phyloP scores from a whole-genome alignment of 805 yeast genomes.

The Teunomyces cretensis region DNA sequence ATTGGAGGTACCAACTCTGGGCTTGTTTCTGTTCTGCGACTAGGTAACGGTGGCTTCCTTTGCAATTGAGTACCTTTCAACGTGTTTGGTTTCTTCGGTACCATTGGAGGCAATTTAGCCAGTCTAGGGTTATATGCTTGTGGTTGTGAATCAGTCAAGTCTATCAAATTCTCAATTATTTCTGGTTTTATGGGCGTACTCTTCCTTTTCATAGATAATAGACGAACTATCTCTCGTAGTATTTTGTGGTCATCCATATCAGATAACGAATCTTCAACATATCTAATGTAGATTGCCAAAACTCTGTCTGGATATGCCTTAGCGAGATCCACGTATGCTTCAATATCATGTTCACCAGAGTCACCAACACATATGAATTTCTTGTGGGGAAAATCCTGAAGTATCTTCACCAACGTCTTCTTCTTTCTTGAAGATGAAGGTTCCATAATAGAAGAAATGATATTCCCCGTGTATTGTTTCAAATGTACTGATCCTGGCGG shows the following conservation, averaged over 20 bases:
- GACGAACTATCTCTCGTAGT: conserved; percentile 28
- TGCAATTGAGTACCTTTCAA: conserved; percentile 33
- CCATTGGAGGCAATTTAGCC: conserved; percentile 26
- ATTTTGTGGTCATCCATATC: conserved; percentile 43
- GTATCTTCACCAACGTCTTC: conserved; percentile 57
- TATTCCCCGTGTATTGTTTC: conserved; percentile 82
- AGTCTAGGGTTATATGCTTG: neutral
- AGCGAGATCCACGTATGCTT: conserved; percentile 80
- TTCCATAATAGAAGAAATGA: conserved; percentile 78
- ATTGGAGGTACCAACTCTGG: conserved; percentile 11
- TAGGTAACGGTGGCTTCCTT: conserved; percentile 36
- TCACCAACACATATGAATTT: conserved; percentile 89
- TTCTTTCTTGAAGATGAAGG: conserved; percentile 83
- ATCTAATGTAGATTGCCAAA: conserved; percentile 75
- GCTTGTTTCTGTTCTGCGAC: conserved; percentile 3
- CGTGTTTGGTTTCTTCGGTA: conserved; percentile 48
- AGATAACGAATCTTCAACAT: conserved; percentile 69
- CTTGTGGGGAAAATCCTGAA: conserved; percentile 73
- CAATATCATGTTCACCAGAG: conserved; percentile 93
- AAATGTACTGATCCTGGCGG: conserved; percentile 85
- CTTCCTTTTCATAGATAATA: conserved; percentile 12
- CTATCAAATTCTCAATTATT: conserved; percentile 30
- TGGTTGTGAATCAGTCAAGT: conserved; percentile 30
- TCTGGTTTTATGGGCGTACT: conserved; percentile 6
- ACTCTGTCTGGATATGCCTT: conserved; percentile 60